Conservation (phyloP, 2,329 filamentous ascomycete genomes). For the Botrytis hyacinthi region DNA sequence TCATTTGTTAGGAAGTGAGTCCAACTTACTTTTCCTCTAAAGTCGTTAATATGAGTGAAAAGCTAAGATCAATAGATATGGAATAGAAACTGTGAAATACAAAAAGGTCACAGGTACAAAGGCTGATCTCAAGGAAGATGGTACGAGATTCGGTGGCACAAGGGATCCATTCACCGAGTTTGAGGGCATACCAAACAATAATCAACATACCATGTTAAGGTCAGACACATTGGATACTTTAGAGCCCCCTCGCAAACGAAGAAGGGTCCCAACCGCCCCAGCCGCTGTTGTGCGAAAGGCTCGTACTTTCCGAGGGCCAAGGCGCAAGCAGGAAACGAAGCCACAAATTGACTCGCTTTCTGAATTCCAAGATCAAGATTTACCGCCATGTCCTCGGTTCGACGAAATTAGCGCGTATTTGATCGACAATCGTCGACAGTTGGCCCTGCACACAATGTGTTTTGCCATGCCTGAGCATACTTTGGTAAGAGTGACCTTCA, state of each 20-base stretch:
- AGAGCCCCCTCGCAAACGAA: neutral
- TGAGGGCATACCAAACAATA: neutral
- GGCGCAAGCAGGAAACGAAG: neutral
- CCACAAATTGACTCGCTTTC: neutral
- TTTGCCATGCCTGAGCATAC: slow-evolving; percentile 23
- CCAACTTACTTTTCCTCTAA: neutral
- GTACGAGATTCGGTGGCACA: neutral
- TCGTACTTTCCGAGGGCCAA: neutral
- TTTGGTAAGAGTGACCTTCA: slow-evolving; percentile 1
- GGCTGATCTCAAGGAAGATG: neutral
- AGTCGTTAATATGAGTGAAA: neutral
- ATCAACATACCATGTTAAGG: too few relatives aligned
- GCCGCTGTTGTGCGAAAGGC: neutral
- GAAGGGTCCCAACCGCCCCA: neutral
- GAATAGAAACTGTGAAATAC: neutral
- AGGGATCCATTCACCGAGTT: slow-evolving; percentile 5
- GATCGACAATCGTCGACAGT: slow-evolving; percentile 6
- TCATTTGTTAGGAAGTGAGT: neutral
- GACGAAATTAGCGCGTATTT: slow-evolving; percentile 19
- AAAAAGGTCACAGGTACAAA: neutral
- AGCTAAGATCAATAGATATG: neutral
- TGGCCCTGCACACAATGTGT: slow-evolving; percentile 24
- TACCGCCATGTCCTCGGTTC: slow-evolving; percentile 12
- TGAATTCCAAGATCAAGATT: neutral
- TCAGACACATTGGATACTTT: neutral